These are phyloP conservation scores for Colletotrichum godetiae DNA, from an alignment of 2,329 filamentous ascomycete genomes.

Conservation along the genomic window DNA sequence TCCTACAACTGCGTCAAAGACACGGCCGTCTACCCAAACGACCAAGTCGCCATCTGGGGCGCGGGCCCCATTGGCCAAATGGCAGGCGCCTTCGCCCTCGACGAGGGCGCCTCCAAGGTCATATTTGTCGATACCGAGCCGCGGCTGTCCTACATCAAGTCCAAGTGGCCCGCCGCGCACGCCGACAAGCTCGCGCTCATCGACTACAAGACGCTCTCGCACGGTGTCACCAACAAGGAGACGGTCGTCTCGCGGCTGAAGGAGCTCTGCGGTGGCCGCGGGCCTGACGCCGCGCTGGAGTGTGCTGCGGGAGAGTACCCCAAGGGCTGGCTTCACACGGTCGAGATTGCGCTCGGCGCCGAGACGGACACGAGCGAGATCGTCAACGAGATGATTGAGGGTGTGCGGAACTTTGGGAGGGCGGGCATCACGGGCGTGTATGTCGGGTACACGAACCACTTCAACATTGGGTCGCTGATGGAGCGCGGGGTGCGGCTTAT, in stretches of 20 bases:
- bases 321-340: constrained; percentile 70
- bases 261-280: constrained; percentile 77
- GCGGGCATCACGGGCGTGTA: constrained; percentile 82
- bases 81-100: constrained; percentile 78
- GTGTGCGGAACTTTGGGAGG: constrained; percentile 78
- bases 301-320: constrained; percentile 71
- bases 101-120: constrained; percentile 79
- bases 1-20: constrained; percentile 87
- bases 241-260: constrained; percentile 80
- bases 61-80: constrained; percentile 90
- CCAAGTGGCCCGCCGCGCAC: constrained; percentile 64
- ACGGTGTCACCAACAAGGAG: constrained; percentile 66
- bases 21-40: constrained; percentile 81
- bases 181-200: constrained; percentile 71
- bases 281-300: constrained; percentile 81
- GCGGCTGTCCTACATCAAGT: constrained; percentile 75
- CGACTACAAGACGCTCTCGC: constrained; percentile 72
- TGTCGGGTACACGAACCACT: constrained; percentile 78
- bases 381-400: constrained; percentile 82
- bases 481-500: constrained; percentile 86
- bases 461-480: constrained; percentile 88
- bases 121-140: constrained; percentile 83
- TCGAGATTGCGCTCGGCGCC: constrained; percentile 70
- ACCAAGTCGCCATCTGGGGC: constrained; percentile 86
- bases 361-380: constrained; percentile 90